These are phyloP conservation scores for Candida vaughaniae DNA, from an alignment of 805 yeast species.

Conservation along the genomic window DNA sequence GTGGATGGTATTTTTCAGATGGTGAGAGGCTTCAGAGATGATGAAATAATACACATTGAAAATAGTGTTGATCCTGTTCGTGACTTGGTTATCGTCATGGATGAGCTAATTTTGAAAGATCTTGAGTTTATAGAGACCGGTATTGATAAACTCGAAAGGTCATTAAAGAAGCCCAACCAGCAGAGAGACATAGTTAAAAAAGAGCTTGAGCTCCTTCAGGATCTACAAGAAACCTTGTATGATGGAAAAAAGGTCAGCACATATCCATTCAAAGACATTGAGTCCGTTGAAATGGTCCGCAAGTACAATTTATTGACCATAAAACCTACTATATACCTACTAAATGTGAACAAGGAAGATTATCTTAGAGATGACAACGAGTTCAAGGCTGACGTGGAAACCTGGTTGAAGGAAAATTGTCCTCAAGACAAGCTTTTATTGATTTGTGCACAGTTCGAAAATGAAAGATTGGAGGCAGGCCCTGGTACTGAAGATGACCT, in stretches of 20 bases:
- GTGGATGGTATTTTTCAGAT: conserved; percentile 73
- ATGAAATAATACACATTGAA: conserved; percentile 65
- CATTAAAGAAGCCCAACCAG: conserved; percentile 28
- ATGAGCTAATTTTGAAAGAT: conserved; percentile 60
- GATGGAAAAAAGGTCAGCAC: conserved; percentile 61
- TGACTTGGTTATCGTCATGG: conserved; percentile 61
- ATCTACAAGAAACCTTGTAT: conserved; percentile 32
- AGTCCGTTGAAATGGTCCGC: conserved; percentile 66
- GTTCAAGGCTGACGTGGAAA: conserved; percentile 48
- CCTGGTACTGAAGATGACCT: conserved; percentile 16
- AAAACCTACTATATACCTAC: conserved; percentile 78
- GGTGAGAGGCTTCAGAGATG: conserved; percentile 62
- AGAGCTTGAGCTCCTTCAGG: conserved; percentile 31
- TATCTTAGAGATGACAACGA: conserved; percentile 54
- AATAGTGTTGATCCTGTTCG: conserved; percentile 57
- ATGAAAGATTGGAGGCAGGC: conserved; percentile 24
- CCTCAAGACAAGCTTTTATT: conserved; percentile 50
- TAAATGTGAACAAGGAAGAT: conserved; percentile 73
- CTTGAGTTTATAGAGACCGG: conserved; percentile 61
- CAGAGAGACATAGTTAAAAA: conserved; percentile 23
- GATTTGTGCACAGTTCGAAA: conserved; percentile 51
- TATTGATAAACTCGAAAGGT: conserved; percentile 28
- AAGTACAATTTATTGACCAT: conserved; percentile 76
- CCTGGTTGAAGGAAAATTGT: conserved; percentile 67
- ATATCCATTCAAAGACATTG: conserved; percentile 55